These are phyloP conservation scores for Candida khao-thaluensis DNA, from an alignment of 805 yeast species.

Conservation along the genomic window DNA sequence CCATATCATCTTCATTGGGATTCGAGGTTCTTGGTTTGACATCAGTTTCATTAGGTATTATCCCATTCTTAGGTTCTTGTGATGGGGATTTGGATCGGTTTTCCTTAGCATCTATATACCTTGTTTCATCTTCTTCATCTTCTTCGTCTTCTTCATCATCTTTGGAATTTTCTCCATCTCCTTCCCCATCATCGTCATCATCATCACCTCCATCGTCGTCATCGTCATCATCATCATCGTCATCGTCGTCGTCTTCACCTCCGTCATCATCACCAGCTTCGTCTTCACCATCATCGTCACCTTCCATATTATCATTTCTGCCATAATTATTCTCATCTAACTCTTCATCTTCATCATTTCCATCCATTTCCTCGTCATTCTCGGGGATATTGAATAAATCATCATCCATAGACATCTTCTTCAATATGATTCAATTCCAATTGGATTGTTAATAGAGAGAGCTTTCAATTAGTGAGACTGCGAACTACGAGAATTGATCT, in stretches of 20 bases:
- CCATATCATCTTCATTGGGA: constrained; percentile 2
- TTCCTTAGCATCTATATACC: constrained; percentile 12
- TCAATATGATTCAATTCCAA: too few relatives aligned
- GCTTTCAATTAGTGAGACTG: too few relatives aligned
- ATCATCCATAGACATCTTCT: constrained; percentile 22
- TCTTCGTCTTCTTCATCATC: constrained; percentile 19
- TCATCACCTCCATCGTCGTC: constrained; percentile 19
- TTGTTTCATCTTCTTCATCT: constrained; percentile 14
- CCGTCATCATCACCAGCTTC: constrained; percentile 18
- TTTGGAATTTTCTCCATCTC: constrained; percentile 15
- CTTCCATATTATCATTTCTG: constrained; percentile 18
- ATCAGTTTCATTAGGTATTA: constrained; percentile 3
- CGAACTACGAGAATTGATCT: too few relatives aligned
- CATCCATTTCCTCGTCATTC: constrained; percentile 19
- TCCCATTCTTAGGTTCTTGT: constrained; percentile 4
- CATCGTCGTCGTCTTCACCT: constrained; percentile 17
- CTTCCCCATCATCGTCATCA: constrained; percentile 20
- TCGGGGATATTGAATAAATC: constrained; percentile 24
- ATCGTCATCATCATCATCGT: constrained; percentile 19
- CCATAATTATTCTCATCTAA: constrained; percentile 17
- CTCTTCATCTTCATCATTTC: constrained; percentile 21
- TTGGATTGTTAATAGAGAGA: too few relatives aligned
- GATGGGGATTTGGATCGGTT: constrained; percentile 6
- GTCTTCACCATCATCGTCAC: constrained; percentile 18
- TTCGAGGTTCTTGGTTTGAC: background rate